A percentile compares a stretch with the other conserved stretches of the same genome.
Evolutionary conservation across 2,329 filamentous ascomycete species (phyloP).

Genomic region (Ilyonectria destructans): DNA sequence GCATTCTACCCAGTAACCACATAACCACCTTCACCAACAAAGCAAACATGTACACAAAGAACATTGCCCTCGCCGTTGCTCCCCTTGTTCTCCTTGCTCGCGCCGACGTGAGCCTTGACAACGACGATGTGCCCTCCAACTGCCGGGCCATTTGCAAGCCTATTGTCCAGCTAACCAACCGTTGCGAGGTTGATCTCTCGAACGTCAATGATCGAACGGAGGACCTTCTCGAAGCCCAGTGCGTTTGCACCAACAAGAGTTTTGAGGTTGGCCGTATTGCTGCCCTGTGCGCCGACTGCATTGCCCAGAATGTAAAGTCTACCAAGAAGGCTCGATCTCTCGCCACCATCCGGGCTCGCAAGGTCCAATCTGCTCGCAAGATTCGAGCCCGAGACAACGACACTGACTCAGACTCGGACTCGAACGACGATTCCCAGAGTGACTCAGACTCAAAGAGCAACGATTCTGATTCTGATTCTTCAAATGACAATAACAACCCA

Average conservation of each 20-base stretch:
- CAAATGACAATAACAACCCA: too few species aligned
- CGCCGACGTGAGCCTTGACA: constrained; percentile 55
- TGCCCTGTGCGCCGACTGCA: constrained; percentile 57
- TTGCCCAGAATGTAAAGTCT: constrained; percentile 51
- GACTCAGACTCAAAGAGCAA: too few species aligned
- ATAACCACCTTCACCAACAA: constrained; percentile 1
- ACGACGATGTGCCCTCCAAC: constrained; percentile 52
- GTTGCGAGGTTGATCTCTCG: constrained; percentile 54
- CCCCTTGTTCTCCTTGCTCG: constrained; percentile 49
- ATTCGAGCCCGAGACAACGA: too few species aligned
- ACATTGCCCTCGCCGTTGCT: constrained; percentile 50
- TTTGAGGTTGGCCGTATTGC: constrained; percentile 57
- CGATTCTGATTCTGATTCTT: too few species aligned
- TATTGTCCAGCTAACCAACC: constrained; percentile 53
- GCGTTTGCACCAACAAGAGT: constrained; percentile 59
- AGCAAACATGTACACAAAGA: constrained; percentile 49
- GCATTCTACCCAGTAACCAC: background rate
- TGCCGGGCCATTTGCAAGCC: constrained; percentile 57
- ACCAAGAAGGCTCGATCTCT: too few species aligned
- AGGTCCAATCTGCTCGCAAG: too few species aligned
- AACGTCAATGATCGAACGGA: constrained; percentile 52
- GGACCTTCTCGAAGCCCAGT: constrained; percentile 57
- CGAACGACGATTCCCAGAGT: too few species aligned
- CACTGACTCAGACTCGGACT: too few species aligned
- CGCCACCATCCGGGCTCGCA: too few species aligned